These are phyloP conservation scores for Fallopia convolvulus DNA, from an alignment of 148 eudicot genomes.

Conservation along the genomic window DNA sequence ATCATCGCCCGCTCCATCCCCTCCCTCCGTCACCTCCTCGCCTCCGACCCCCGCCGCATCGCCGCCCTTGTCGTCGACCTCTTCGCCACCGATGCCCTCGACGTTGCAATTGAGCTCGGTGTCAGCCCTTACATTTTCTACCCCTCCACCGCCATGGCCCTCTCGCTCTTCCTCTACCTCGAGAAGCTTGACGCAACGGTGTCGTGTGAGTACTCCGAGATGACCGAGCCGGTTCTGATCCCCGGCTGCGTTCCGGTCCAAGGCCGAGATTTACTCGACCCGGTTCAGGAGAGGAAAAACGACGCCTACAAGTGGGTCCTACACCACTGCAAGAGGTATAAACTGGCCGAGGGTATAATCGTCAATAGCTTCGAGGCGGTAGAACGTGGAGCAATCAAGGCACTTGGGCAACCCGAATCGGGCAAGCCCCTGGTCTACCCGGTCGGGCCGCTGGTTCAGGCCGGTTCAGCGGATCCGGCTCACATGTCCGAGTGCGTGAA, in stretches of 20 bases:
- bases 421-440: slow-evolving; percentile 37
- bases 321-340: no score
- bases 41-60: background rate
- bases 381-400: slow-evolving; percentile 26
- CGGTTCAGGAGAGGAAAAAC: no score
- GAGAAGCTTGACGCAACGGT: slow-evolving; percentile 12
- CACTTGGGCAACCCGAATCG: slow-evolving; percentile 15
- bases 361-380: slow-evolving; percentile 24
- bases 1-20: slow-evolving; percentile 19
- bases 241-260: slow-evolving; percentile 38
- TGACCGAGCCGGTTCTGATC: slow-evolving; percentile 24
- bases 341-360: background rate
- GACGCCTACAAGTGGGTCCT: no score
- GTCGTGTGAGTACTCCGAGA: slow-evolving; percentile 26
- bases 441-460: slow-evolving; percentile 35
- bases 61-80: slow-evolving; percentile 30
- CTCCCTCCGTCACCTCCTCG: slow-evolving; percentile 7
- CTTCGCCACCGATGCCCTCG: slow-evolving; percentile 28
- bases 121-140: slow-evolving; percentile 27
- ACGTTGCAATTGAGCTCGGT: slow-evolving; percentile 19
- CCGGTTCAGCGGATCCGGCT: background rate
- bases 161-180: slow-evolving; percentile 10
- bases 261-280: slow-evolving; percentile 22
- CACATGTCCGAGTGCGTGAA: slow-evolving; percentile 12
- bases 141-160: slow-evolving; percentile 27